Conservation (phyloP, 2,329 filamentous ascomycete species). For the Hypoxylon sp. region DNA sequence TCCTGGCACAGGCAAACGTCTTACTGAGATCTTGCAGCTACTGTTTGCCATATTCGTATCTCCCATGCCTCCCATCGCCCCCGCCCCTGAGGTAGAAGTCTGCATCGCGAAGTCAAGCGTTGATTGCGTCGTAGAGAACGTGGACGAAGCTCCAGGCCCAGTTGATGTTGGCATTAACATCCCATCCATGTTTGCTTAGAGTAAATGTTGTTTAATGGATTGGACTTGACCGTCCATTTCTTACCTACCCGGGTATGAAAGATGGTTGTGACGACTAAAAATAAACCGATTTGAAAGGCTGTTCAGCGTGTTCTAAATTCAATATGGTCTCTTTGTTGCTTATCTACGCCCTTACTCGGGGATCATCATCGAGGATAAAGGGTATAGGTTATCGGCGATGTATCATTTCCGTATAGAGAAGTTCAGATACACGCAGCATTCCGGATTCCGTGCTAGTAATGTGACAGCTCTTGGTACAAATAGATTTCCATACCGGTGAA, state of each 20-base stretch:
- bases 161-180: conserved; percentile 35
- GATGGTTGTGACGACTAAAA: neutral
- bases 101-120: conserved; percentile 25
- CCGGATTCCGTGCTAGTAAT: neutral
- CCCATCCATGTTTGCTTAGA: conserved; percentile 26
- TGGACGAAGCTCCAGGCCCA: neutral
- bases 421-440: neutral
- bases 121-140: conserved; percentile 10
- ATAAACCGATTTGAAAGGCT: neutral
- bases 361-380: conserved; percentile 17
- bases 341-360: neutral
- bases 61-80: conserved; percentile 29
- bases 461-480: neutral
- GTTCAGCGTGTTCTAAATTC: neutral
- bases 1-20: conserved; percentile 1
- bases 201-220: conserved; percentile 1
- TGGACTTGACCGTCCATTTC: neutral
- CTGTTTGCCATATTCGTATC: conserved; percentile 19
- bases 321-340: conserved; percentile 16
- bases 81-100: conserved; percentile 23
- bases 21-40: conserved; percentile 49
- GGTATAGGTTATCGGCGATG: neutral
- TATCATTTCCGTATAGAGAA: neutral
- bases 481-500: neutral
- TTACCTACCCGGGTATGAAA: conserved; percentile 4